Conservation (phyloP, 2,329 filamentous ascomycete genomes). For the Tolypocladium sp. region DNA sequence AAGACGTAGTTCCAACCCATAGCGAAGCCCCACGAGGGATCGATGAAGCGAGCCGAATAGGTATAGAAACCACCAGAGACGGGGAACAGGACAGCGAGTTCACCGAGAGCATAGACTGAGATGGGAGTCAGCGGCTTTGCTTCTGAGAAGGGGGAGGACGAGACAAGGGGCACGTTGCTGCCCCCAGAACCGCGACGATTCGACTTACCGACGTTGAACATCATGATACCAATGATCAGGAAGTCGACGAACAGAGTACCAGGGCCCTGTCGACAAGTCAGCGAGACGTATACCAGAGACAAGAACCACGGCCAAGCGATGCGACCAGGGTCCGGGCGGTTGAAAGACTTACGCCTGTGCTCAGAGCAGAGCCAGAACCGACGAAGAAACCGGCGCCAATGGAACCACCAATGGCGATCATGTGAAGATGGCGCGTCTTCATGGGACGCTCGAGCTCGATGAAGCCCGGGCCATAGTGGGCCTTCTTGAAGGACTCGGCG, state of each 20-base stretch:
- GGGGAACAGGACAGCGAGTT: conserved; percentile 48
- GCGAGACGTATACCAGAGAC: neutral
- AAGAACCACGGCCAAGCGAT: neutral
- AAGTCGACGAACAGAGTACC: conserved; percentile 30
- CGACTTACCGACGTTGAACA: conserved; percentile 36
- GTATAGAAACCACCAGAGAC: conserved; percentile 52
- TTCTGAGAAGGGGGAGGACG: neutral
- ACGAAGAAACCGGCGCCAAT: conserved; percentile 30
- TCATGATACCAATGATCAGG: conserved; percentile 41
- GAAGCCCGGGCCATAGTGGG: conserved; percentile 20
- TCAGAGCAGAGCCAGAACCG: conserved; percentile 41
- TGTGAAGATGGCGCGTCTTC: conserved; percentile 47
- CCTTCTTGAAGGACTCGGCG: conserved; percentile 27
- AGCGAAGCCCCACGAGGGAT: conserved; percentile 46
- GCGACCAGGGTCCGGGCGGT: neutral
- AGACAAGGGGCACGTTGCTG: neutral
- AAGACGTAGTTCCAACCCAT: conserved; percentile 42
- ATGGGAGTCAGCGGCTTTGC: neutral
- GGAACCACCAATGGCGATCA: conserved; percentile 46
- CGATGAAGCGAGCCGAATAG: conserved; percentile 49
- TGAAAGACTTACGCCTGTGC: conserved; percentile 29
- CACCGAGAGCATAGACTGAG: conserved; percentile 45
- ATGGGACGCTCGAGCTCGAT: conserved; percentile 33
- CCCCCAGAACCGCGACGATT: neutral
- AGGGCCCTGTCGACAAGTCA: conserved; percentile 16